Conservation (phyloP, 208 protist genomes). For the Crithidia mellificae region DNA sequence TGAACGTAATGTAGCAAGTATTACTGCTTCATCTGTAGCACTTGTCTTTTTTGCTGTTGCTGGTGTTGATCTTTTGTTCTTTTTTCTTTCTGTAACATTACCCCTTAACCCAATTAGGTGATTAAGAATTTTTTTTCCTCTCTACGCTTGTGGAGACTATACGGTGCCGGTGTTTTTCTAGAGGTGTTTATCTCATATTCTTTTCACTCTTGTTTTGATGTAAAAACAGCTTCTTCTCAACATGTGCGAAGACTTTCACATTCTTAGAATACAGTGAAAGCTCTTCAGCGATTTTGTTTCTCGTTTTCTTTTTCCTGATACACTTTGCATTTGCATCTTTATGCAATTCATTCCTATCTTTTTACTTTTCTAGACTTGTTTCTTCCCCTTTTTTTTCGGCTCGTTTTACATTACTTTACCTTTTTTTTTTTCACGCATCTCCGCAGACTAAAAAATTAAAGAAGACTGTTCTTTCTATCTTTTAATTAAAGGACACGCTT, state of each 20-base stretch:
- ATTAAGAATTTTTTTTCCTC: neutral
- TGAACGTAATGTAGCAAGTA: constrained; percentile 42
- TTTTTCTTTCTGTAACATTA: neutral
- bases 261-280: neutral
- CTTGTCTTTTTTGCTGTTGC: neutral
- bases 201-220: neutral
- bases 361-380: too few relatives aligned
- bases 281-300: neutral
- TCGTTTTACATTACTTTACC: too few relatives aligned
- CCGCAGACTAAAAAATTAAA: too few relatives aligned
- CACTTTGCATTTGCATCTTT: neutral
- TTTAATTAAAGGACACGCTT: too few relatives aligned
- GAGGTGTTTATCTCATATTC: neutral
- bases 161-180: too few relatives aligned
- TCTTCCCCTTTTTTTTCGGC: too few relatives aligned
- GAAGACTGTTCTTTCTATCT: neutral
- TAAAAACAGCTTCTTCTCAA: neutral
- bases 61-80: neutral
- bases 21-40: too few relatives aligned
- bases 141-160: too few relatives aligned
- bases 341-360: neutral
- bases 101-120: neutral
- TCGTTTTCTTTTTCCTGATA: neutral
- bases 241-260: neutral
- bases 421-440: too few relatives aligned